Evolutionary conservation across 495 filamentous ascomycete genomes (phyloP).

Genomic region (Pseudoneurospora amorphoporcata): DNA sequence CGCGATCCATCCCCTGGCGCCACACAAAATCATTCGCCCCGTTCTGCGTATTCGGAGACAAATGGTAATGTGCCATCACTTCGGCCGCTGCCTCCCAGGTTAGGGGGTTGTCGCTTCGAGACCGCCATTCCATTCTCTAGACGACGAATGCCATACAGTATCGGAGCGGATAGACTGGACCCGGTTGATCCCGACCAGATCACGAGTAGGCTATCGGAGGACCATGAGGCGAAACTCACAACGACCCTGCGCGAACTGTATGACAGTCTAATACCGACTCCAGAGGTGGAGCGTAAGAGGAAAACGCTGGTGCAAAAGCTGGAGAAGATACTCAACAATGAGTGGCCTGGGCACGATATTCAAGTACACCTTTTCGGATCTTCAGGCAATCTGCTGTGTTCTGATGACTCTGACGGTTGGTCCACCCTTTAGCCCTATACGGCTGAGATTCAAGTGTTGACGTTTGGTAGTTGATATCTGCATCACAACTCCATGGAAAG

Average conservation of each 20-base stretch:
- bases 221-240: conserved; percentile 68
- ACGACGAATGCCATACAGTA: conserved; percentile 80
- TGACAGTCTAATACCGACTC: conserved; percentile 70
- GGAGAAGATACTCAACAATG: conserved; percentile 71
- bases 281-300: conserved; percentile 66
- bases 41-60: conserved; percentile 83
- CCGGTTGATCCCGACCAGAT: conserved; percentile 57
- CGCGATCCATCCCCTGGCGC: conserved; percentile 77
- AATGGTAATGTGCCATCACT: conserved; percentile 60
- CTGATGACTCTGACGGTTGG: conserved; percentile 92
- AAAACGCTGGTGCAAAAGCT: conserved; percentile 71
- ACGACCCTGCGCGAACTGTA: conserved; percentile 77
- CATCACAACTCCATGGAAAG: conserved; percentile 79
- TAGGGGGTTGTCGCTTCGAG: conserved; percentile 71
- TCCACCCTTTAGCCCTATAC: conserved; percentile 8
- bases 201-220: conserved; percentile 51
- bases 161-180: conserved; percentile 66
- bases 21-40: conserved; percentile 68
- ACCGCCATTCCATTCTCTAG: conserved; percentile 37
- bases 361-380: conserved; percentile 92
- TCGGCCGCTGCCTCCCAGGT: conserved; percentile 39
- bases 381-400: conserved; percentile 89
- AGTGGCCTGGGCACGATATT: conserved; percentile 88
- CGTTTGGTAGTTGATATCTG: conserved; percentile 79
- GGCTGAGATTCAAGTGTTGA: conserved; percentile 9